phyloP scores from a whole-genome alignment of 2,329 filamentous ascomycete species.

The Neopestalotiopsis rosae region DNA sequence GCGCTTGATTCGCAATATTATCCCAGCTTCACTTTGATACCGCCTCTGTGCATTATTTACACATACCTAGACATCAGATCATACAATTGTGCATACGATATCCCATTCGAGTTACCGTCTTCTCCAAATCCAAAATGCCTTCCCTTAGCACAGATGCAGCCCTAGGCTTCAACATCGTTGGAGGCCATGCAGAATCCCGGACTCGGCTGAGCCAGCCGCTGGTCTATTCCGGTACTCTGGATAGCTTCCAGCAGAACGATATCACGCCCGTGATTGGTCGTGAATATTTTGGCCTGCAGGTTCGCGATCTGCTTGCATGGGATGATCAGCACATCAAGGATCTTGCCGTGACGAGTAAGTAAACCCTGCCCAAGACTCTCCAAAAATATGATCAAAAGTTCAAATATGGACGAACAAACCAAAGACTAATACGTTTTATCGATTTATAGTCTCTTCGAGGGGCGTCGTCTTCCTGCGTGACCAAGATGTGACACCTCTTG shows the following conservation, averaged over 20 bases:
- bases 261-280: conserved; percentile 40
- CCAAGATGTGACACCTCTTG: conserved; percentile 49
- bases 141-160: conserved; percentile 30
- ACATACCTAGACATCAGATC: neutral
- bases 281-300: conserved; percentile 38
- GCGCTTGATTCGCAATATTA: conserved; percentile 11
- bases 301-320: conserved; percentile 33
- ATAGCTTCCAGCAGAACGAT: conserved; percentile 42
- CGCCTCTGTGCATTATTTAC: conserved; percentile 1
- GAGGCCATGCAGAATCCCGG: conserved; percentile 31
- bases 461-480: conserved; percentile 57
- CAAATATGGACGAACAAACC: neutral
- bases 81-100: conserved; percentile 1
- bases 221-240: conserved; percentile 46
- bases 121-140: conserved; percentile 37
- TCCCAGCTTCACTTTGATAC: neutral
- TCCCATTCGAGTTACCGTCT: neutral
- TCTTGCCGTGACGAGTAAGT: conserved; percentile 34
- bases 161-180: conserved; percentile 28
- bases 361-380: neutral
- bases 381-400: neutral
- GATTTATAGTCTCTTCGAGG: conserved; percentile 45
- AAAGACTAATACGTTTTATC: neutral
- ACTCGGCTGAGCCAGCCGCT: conserved; percentile 38
- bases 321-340: conserved; percentile 25